Percentiles rank a stretch among this genome's conserved stretches.
Conservation (phyloP, 75 land plant species). For the Cupressus sempervirens region DNA sequence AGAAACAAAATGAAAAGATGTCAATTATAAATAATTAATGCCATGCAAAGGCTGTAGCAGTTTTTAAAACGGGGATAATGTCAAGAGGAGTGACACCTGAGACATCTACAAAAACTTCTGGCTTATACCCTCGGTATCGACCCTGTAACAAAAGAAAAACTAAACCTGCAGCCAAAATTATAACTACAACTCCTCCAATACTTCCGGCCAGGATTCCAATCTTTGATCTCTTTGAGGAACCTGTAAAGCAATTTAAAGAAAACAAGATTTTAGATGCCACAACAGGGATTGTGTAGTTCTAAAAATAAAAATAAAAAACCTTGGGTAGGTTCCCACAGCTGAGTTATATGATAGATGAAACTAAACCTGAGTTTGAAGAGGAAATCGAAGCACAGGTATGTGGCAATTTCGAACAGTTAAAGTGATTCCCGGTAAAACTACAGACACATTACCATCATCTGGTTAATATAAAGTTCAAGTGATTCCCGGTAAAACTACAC, state of each 20-base stretch:
- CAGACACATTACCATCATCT: background rate
- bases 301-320: slow-evolving; percentile 4
- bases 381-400: slow-evolving; percentile 20
- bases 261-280: background rate
- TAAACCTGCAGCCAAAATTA: slow-evolving; percentile 21
- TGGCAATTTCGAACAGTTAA: slow-evolving; percentile 31
- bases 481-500: slow-evolving; percentile 51
- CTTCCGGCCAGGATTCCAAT: slow-evolving; percentile 34
- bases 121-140: slow-evolving; percentile 35
- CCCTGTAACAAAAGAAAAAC: slow-evolving; percentile 33
- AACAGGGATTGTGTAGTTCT: slow-evolving; percentile 6
- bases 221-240: slow-evolving; percentile 22
- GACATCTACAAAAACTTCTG: slow-evolving; percentile 75
- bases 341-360: slow-evolving; percentile 3
- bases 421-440: slow-evolving; percentile 51
- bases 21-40: background rate
- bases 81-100: slow-evolving; percentile 39
- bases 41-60: background rate
- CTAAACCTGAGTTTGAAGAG: slow-evolving; percentile 1
- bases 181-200: slow-evolving; percentile 24
- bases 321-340: background rate
- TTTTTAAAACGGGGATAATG: background rate
- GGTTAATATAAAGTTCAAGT: background rate
- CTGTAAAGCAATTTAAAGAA: slow-evolving; percentile 3
- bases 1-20: background rate